Percentiles rank a stretch among this genome's conserved stretches.
These are phyloP conservation scores for Neospora caninum DNA, from an alignment of 169 alveolate genomes.

Conservation along the genomic window DNA sequence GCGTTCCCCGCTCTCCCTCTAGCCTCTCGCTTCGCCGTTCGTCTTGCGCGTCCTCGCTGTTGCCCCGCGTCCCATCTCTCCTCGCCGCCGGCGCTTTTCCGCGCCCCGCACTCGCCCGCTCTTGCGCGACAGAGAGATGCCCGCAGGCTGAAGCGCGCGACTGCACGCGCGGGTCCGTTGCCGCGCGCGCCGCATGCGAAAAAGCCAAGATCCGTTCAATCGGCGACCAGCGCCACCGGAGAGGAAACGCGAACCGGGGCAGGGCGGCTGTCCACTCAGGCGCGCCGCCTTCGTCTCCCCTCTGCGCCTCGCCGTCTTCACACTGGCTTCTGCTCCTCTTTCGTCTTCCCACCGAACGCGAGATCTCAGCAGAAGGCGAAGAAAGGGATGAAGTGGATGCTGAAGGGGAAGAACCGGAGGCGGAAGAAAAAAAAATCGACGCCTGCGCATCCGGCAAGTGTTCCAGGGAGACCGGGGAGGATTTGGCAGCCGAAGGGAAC, in stretches of 20 bases:
- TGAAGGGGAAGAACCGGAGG: not conserved
- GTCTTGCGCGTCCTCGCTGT: too few relatives aligned
- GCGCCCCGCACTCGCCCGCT: not conserved
- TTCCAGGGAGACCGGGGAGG: not conserved
- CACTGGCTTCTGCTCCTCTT: too few relatives aligned
- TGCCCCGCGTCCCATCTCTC: not conserved
- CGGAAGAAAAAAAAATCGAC: not conserved
- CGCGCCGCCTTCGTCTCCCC: too few relatives aligned
- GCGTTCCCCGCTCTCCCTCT: too few relatives aligned
- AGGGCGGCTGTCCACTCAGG: not conserved
- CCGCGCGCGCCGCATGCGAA: not conserved
- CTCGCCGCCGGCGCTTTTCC: not conserved
- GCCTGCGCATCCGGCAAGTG: not conserved
- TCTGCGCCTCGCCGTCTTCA: too few relatives aligned
- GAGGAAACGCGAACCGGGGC: constrained; percentile 13
- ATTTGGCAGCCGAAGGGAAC: not conserved
- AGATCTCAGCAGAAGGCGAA: not conserved
- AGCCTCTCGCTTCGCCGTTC: too few relatives aligned
- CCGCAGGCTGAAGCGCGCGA: too few relatives aligned
- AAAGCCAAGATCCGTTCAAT: not conserved
- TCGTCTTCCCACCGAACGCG: too few relatives aligned
- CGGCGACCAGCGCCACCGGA: not conserved
- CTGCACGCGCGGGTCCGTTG: not conserved
- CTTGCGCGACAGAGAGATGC: too few relatives aligned
- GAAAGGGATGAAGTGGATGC: not conserved